A percentile compares a stretch with the other conserved stretches of the same genome.
phyloP scores from a whole-genome alignment of 495 filamentous ascomycete species.

The Aspergillus carlsbadensis region DNA sequence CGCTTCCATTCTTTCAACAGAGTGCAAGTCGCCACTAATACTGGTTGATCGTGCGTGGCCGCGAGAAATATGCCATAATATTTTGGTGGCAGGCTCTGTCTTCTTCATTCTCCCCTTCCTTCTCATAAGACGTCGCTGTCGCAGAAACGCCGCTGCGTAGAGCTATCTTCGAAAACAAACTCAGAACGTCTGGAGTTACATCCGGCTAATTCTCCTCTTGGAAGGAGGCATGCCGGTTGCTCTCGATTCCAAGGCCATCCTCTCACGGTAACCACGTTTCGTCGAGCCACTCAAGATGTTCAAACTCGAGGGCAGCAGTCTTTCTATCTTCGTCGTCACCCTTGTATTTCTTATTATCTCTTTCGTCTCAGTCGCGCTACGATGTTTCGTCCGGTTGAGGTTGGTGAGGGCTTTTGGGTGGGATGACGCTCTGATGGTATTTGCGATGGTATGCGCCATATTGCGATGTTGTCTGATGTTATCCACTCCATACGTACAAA shows the following conservation, averaged over 20 bases:
- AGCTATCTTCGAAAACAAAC: background rate
- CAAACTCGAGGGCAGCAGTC: slow-evolving; percentile 36
- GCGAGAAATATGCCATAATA: background rate
- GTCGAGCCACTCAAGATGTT: slow-evolving; percentile 26
- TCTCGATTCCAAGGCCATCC: background rate
- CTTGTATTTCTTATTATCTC: slow-evolving; percentile 38
- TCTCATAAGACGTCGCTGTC: background rate
- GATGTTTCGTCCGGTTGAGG: slow-evolving; percentile 42
- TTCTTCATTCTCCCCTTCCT: background rate
- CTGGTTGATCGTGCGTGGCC: background rate
- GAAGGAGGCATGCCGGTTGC: slow-evolving; percentile 1
- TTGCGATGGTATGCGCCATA: slow-evolving; percentile 36
- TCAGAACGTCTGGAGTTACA: background rate
- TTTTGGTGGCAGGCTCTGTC: background rate
- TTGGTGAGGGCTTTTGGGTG: slow-evolving; percentile 44
- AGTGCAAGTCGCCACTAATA: background rate
- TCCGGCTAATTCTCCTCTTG: background rate
- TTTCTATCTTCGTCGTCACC: slow-evolving; percentile 40
- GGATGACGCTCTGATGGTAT: slow-evolving; percentile 45
- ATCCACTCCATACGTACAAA: background rate
- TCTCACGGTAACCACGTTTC: background rate
- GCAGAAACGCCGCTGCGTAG: background rate
- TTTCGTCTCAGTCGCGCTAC: slow-evolving; percentile 36
- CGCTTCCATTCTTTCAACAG: background rate
- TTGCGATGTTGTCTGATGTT: background rate